These are phyloP conservation scores for Pythium myriotylum DNA, from an alignment of 352 stramenopile species.

Conservation along the genomic window DNA sequence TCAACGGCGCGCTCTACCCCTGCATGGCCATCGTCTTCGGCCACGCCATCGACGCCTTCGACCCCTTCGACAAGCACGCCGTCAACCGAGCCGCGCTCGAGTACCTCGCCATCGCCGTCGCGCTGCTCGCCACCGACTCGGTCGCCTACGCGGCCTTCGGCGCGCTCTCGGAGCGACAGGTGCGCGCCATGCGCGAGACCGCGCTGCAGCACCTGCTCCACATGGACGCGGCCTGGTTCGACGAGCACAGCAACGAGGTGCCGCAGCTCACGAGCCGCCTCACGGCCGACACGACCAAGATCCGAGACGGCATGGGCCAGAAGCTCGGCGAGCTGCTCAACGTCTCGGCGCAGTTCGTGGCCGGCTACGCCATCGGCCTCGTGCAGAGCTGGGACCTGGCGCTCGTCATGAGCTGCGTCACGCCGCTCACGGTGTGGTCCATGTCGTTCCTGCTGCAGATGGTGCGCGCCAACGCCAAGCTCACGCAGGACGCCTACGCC, in stretches of 20 bases:
- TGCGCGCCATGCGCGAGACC: slow-evolving; percentile 25
- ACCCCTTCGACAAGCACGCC: slow-evolving; percentile 17
- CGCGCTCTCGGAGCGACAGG: no score
- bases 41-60: slow-evolving; percentile 30
- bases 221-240: no score
- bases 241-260: no score
- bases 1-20: slow-evolving; percentile 32
- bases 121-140: slow-evolving; percentile 12
- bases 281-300: no score
- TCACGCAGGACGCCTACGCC: slow-evolving; percentile 2
- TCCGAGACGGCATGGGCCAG: no score
- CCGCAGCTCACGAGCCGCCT: no score
- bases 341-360: slow-evolving; percentile 13
- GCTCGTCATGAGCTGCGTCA: slow-evolving; percentile 24
- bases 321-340: no score
- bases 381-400: slow-evolving; percentile 23
- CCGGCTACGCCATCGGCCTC: slow-evolving; percentile 22
- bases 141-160: no score
- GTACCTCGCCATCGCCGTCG: slow-evolving; percentile 29
- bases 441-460: slow-evolving; percentile 8
- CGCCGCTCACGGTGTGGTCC: slow-evolving; percentile 10
- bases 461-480: slow-evolving; percentile 1
- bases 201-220: no score
- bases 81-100: slow-evolving; percentile 33
- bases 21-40: slow-evolving; percentile 41